A percentile compares a stretch with the other conserved stretches of the same genome.
These are phyloP conservation scores for Ganoderma sinense DNA, from an alignment of 1,284 basidiomycete species.

Conservation along the genomic window DNA sequence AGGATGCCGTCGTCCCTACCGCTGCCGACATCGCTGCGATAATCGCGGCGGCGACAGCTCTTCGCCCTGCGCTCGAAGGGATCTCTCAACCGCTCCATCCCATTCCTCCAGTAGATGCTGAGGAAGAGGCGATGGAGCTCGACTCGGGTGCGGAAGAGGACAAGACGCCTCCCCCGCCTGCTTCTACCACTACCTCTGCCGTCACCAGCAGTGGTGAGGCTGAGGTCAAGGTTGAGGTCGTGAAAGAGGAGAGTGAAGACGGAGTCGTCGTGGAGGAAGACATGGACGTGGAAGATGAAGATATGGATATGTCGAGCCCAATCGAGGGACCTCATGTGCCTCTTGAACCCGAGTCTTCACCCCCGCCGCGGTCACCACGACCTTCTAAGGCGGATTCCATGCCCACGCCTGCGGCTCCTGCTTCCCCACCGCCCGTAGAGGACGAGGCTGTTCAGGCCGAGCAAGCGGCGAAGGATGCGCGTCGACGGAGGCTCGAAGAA, in stretches of 20 bases:
- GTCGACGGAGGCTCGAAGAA: slow-evolving; percentile 10
- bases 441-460: background rate
- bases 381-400: background rate
- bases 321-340: background rate
- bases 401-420: background rate
- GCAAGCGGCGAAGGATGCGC: slow-evolving; percentile 1
- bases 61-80: slow-evolving; percentile 16
- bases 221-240: slow-evolving; percentile 3
- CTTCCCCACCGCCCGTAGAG: background rate
- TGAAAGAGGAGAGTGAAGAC: slow-evolving; percentile 1
- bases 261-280: slow-evolving; percentile 7
- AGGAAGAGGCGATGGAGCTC: slow-evolving; percentile 33
- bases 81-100: slow-evolving; percentile 7
- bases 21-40: background rate
- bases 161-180: background rate
- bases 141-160: slow-evolving; percentile 28
- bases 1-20: too few species aligned
- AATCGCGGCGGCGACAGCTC: background rate
- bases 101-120: background rate
- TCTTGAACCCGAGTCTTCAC: background rate
- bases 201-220: background rate
- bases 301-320: slow-evolving; percentile 23
- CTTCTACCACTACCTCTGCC: background rate
- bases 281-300: slow-evolving; percentile 21
- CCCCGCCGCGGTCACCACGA: background rate